phyloP scores from a whole-genome alignment of 257 asterid species.

The Ballota nigra region DNA sequence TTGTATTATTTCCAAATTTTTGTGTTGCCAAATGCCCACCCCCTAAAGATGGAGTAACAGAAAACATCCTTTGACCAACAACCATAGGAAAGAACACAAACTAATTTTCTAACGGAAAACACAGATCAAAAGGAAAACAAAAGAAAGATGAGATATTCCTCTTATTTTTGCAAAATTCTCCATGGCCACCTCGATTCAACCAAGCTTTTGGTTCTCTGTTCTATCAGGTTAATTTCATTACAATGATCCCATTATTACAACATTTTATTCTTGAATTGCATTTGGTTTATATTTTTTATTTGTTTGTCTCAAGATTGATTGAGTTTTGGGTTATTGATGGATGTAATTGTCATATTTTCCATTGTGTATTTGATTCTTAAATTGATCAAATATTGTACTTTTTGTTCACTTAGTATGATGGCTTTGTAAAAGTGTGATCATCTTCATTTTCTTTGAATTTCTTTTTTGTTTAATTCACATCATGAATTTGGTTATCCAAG shows the following conservation, averaged over 20 bases:
- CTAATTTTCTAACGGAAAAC: too few species aligned
- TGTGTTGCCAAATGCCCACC: too few species aligned
- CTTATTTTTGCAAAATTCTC: constrained; percentile 36
- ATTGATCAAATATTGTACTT: background rate
- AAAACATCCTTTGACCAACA: constrained; percentile 21
- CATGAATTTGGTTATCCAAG: background rate
- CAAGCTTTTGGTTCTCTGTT: constrained; percentile 47
- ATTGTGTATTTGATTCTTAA: background rate
- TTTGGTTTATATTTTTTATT: background rate
- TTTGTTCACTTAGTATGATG: too few species aligned
- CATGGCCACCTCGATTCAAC: constrained; percentile 39
- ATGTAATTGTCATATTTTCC: background rate
- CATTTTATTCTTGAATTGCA: too few species aligned
- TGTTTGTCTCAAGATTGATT: background rate
- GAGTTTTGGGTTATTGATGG: background rate
- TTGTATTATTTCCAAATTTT: too few species aligned
- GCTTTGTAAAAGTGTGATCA: background rate
- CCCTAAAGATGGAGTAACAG: too few species aligned
- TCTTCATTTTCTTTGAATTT: background rate
- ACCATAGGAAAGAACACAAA: background rate
- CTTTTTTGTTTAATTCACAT: background rate
- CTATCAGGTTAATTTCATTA: constrained; percentile 60
- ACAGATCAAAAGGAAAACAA: too few species aligned
- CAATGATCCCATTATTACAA: background rate
- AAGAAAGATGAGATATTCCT: constrained; percentile 51